phyloP scores from a whole-genome alignment of 257 asterid species.

The Penstemon davidsonii region DNA sequence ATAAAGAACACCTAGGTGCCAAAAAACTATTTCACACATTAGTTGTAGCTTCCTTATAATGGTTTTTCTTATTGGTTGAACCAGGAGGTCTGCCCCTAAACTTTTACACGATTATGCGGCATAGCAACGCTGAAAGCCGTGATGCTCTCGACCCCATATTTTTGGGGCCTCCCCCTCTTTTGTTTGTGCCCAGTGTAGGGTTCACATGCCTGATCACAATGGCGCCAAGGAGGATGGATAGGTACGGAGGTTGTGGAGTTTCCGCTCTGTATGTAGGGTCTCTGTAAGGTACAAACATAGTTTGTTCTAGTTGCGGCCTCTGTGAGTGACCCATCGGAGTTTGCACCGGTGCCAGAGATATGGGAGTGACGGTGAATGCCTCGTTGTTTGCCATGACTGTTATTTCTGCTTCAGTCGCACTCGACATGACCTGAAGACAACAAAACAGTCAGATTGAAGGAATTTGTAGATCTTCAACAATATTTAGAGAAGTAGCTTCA shows the following conservation, averaged over 20 bases:
- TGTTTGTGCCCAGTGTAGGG: conserved; percentile 39
- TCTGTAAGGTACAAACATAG: conserved; percentile 33
- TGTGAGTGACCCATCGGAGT: too few relatives aligned
- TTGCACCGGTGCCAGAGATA: too few relatives aligned
- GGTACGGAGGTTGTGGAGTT: conserved; percentile 19
- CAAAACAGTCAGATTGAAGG: too few relatives aligned
- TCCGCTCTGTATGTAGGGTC: conserved; percentile 27
- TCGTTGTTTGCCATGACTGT: too few relatives aligned
- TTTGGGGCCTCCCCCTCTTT: conserved; percentile 55
- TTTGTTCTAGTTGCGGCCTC: neutral
- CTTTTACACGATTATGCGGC: conserved; percentile 40
- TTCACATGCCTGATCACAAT: conserved; percentile 18
- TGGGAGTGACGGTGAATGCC: too few relatives aligned
- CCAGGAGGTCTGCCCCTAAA: conserved; percentile 59
- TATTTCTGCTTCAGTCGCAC: neutral
- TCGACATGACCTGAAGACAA: conserved; percentile 38
- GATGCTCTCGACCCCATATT: conserved; percentile 23
- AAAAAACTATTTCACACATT: neutral
- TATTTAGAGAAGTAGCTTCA: conserved; percentile 20
- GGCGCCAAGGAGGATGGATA: conserved; percentile 19
- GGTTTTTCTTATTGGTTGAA: conserved; percentile 42
- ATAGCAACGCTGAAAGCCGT: conserved; percentile 22
- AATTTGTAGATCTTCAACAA: neutral
- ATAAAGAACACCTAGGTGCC: neutral
- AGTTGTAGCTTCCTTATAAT: conserved; percentile 42